phyloP scores from a whole-genome alignment of 2,329 filamentous ascomycete genomes.

The Sporothrix brunneoviolacea region DNA sequence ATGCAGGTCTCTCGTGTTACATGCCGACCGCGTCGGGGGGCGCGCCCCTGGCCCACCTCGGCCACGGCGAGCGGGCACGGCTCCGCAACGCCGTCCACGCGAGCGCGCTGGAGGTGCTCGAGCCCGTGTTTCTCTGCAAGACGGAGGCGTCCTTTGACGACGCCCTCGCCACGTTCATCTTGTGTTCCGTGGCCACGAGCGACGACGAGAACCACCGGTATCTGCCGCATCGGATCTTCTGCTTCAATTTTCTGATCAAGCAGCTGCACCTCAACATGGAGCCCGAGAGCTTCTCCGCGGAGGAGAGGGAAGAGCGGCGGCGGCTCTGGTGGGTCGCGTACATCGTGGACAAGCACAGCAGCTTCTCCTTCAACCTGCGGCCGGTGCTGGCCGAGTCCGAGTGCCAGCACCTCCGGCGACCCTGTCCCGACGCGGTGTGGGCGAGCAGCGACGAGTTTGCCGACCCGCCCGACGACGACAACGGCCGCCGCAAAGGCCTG shows the following conservation, averaged over 20 bases:
- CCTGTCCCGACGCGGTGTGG: neutral
- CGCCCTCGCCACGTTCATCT: neutral
- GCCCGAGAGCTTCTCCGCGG: neutral
- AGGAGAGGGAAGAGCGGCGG: neutral
- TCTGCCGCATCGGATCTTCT: neutral
- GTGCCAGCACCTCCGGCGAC: neutral
- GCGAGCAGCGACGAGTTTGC: neutral
- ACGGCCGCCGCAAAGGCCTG: neutral
- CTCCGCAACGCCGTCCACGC: neutral
- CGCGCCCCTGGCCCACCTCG: neutral
- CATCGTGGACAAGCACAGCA: slow-evolving; percentile 3
- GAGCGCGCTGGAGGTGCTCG: neutral
- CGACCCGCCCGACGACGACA: neutral
- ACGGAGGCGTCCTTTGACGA: slow-evolving; percentile 1
- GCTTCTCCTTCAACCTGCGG: slow-evolving; percentile 4
- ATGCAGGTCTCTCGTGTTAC: neutral
- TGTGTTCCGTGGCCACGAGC: neutral
- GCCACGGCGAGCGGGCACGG: neutral
- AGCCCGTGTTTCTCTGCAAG: neutral
- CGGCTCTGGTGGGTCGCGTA: neutral
- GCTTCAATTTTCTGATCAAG: neutral
- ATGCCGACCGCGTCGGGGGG: neutral
- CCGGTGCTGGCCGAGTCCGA: neutral
- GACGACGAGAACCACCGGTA: slow-evolving; percentile 3
- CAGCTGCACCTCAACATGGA: neutral